Evolutionary conservation across 2,329 filamentous ascomycete species (phyloP), one percentile per base, ranked within the genome.

Genomic region (Colletotrichum lupini): DNA sequence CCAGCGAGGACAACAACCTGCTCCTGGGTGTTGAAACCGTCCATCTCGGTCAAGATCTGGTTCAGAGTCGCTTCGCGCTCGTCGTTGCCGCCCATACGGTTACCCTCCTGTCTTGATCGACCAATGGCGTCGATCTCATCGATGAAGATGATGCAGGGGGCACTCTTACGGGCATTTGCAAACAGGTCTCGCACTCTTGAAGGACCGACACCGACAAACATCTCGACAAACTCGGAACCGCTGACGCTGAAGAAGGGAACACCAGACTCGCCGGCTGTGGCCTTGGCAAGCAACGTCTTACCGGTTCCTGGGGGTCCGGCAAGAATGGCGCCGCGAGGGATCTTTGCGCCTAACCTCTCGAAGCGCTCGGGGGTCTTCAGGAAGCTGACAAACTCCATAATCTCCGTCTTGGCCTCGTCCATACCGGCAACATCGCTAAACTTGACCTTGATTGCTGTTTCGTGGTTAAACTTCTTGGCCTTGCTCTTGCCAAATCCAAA

Each of bases 301-400:
- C 97, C 97, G 60, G 97, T 99, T 88, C 97, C 97, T 3, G 97
- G 97, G 66, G 97, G 97, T n/a, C 97, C 97, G 74, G 96, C 97
- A 32, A 99, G 89, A 81, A 99, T 98, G 61, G 97, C 97, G 79
- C 97, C 97, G 76, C 97, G 94, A 49, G 97, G 97, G 66, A 99
- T 99, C 87, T 99, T 99, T 75, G 97, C 97, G 78, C 97, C 97
- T 22, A 99, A 91, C 82, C 94, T 94, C 85, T 98, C 92, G 85
- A 98, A 99, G 76, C 94, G 92, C 78, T 95, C 94, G 0, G 97
- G 97, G 79, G 97, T 93, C 87, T 98, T 96, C 75, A 99, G 85
- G 87, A 99, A 99, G 81, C 93, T 95, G 77, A 99, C 97, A 79
- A 99, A 99, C 83, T 99, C 97, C 95, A 98, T 98, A 77, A 99